Percentiles rank a stretch among this genome's conserved stretches.
These are phyloP conservation scores for Trichosanthes cucumerina DNA, from an alignment of 306 rosid genomes.

Conservation along the genomic window DNA sequence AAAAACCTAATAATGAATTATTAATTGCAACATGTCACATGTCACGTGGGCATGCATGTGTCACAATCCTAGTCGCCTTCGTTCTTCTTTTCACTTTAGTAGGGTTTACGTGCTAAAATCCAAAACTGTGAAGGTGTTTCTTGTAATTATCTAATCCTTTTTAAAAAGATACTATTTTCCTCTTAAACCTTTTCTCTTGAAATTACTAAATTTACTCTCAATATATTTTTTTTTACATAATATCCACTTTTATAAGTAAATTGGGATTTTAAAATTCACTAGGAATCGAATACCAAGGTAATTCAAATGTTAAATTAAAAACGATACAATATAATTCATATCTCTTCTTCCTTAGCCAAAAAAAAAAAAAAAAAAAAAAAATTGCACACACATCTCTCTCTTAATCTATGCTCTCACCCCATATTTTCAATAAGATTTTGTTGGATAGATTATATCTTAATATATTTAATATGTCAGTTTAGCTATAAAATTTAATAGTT, in stretches of 20 bases:
- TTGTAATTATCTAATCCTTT: not conserved
- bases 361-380: not conserved
- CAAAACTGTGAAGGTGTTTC: not conserved
- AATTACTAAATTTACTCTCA: not conserved
- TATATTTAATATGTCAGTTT: too few species aligned
- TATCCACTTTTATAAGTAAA: not conserved
- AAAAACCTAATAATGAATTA: not conserved
- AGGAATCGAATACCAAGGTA: too few species aligned
- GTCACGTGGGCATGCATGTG: constrained; percentile 5
- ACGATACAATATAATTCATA: too few species aligned
- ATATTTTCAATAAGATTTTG: not conserved
- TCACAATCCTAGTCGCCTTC: not conserved
- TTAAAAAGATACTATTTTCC: not conserved
- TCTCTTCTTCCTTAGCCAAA: not conserved
- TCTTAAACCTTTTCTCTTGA: not conserved
- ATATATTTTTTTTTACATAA: too few species aligned
- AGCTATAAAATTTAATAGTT: not conserved
- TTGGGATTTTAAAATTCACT: not conserved
- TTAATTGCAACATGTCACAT: constrained; percentile 5
- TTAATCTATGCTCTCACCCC: not conserved
- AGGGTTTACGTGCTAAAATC: not conserved
- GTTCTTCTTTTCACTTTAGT: not conserved
- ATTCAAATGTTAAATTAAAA: too few species aligned
- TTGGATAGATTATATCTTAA: not conserved
- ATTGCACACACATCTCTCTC: not conserved